Conservation (phyloP, 495 filamentous ascomycete species). For the Aspergillus heteromorphus region DNA sequence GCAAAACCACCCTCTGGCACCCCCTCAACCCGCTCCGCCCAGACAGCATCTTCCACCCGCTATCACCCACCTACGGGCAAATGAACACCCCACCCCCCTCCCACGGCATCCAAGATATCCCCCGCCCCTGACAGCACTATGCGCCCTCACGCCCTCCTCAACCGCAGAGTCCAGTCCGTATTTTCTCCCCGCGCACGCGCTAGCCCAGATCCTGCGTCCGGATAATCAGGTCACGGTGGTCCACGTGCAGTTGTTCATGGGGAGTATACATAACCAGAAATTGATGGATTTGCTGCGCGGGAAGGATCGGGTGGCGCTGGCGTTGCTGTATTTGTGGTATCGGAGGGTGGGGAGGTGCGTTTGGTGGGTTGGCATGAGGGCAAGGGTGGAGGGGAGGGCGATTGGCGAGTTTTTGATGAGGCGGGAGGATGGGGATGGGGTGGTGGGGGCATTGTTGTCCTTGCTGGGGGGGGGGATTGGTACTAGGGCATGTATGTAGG, state of each 20-base stretch:
- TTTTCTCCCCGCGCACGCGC: conserved; percentile 30
- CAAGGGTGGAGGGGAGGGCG: conserved; percentile 40
- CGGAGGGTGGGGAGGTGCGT: conserved; percentile 28
- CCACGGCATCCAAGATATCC: conserved; percentile 33
- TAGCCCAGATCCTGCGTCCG: conserved; percentile 26
- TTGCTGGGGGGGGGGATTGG: too few species aligned
- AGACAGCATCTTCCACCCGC: conserved; percentile 36
- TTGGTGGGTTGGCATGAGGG: conserved; percentile 42
- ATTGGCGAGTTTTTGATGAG: too few species aligned
- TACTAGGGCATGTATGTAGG: too few species aligned
- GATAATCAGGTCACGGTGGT: conserved; percentile 24
- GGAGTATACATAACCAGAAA: conserved; percentile 19
- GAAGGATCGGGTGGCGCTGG: conserved; percentile 37
- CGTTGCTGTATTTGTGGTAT: conserved; percentile 46
- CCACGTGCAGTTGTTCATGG: conserved; percentile 20
- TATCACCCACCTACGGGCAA: conserved; percentile 27
- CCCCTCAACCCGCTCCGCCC: conserved; percentile 33
- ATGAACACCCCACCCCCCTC: conserved; percentile 26
- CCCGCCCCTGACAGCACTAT: conserved; percentile 22
- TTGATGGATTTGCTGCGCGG: conserved; percentile 27
- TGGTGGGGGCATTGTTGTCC: too few species aligned
- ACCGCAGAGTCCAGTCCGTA: conserved; percentile 35
- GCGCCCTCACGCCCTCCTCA: conserved; percentile 27
- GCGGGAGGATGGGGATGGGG: too few species aligned
- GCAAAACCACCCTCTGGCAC: conserved; percentile 41